Evolutionary conservation across 768 basidiomycete species (phyloP).

Genomic region (Mycena epipterygia): DNA sequence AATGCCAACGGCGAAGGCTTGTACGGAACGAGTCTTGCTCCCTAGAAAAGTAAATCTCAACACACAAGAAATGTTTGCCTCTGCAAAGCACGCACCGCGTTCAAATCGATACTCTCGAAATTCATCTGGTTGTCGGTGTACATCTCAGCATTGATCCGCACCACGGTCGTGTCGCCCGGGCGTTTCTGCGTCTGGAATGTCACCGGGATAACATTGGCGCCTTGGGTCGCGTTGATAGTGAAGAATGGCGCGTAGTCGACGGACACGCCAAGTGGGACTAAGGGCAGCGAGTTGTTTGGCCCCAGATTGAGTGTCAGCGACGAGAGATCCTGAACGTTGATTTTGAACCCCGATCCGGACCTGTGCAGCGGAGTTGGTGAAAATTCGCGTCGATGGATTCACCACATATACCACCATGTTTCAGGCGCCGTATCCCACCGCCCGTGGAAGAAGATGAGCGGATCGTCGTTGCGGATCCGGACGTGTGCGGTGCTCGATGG

Average conservation of each 20-base stretch:
- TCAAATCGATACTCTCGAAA: too few species aligned
- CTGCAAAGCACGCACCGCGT: too few species aligned
- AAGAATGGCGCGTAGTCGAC: conserved; percentile 59
- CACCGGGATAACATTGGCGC: too few species aligned
- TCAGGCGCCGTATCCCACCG: conserved; percentile 67
- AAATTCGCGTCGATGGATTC: neutral
- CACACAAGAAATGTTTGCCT: too few species aligned
- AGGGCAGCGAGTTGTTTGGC: conserved; percentile 59
- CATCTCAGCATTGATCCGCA: too few species aligned
- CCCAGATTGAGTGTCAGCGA: conserved; percentile 62
- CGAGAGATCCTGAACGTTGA: conserved; percentile 58
- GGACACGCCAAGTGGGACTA: conserved; percentile 61
- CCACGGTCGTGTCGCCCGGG: too few species aligned
- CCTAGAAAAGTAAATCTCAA: too few species aligned
- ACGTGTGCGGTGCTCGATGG: too few species aligned
- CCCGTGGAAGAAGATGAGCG: conserved; percentile 62
- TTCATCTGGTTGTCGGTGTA: too few species aligned
- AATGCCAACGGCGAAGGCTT: too few species aligned
- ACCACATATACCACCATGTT: conserved; percentile 64
- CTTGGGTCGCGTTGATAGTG: conserved; percentile 58
- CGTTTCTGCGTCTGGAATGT: too few species aligned
- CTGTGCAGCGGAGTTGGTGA: conserved; percentile 45
- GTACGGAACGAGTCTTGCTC: too few species aligned
- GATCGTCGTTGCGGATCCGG: conserved; percentile 54
- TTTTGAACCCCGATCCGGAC: conserved; percentile 67